Percentiles rank a stretch among this genome's conserved stretches.
phyloP scores from a whole-genome alignment of 179 eudicot species.

The Beta corolliflora region DNA sequence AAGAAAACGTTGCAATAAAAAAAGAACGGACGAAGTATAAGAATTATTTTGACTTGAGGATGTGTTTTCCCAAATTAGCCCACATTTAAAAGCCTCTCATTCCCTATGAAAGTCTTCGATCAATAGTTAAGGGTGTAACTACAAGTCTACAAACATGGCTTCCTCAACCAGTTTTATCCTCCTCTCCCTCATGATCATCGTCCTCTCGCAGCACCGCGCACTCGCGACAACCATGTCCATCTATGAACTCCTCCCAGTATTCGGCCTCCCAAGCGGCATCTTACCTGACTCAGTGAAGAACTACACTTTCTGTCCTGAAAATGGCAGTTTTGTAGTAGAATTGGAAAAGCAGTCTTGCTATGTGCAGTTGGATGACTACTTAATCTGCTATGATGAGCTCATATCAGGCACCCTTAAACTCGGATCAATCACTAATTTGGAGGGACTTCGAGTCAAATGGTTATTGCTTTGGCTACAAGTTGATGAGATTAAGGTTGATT shows the following conservation, averaged over 20 bases:
- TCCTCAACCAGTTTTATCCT: background rate
- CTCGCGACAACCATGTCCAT: background rate
- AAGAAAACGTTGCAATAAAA: too few species aligned
- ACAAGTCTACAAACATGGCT: background rate
- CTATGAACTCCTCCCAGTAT: slow-evolving; percentile 37
- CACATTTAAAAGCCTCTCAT: too few species aligned
- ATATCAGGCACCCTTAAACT: slow-evolving; percentile 46
- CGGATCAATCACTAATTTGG: slow-evolving; percentile 59
- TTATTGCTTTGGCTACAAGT: slow-evolving; percentile 66
- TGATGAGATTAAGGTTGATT: slow-evolving; percentile 74
- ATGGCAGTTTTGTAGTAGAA: slow-evolving; percentile 56
- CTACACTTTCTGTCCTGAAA: slow-evolving; percentile 49
- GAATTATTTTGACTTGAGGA: too few species aligned
- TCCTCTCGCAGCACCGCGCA: background rate
- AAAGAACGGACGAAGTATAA: too few species aligned
- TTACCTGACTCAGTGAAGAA: slow-evolving; percentile 54
- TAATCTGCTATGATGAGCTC: slow-evolving; percentile 52
- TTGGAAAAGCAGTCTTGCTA: slow-evolving; percentile 51
- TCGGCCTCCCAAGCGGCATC: slow-evolving; percentile 71
- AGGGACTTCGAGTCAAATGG: slow-evolving; percentile 62
- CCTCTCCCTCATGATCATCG: background rate
- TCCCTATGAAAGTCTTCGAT: too few species aligned
- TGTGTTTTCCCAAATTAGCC: too few species aligned
- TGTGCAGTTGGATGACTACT: slow-evolving; percentile 54
- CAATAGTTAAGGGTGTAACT: background rate